phyloP scores from a whole-genome alignment of 2,329 filamentous ascomycete genomes.

The Epichloe gansuensis region DNA sequence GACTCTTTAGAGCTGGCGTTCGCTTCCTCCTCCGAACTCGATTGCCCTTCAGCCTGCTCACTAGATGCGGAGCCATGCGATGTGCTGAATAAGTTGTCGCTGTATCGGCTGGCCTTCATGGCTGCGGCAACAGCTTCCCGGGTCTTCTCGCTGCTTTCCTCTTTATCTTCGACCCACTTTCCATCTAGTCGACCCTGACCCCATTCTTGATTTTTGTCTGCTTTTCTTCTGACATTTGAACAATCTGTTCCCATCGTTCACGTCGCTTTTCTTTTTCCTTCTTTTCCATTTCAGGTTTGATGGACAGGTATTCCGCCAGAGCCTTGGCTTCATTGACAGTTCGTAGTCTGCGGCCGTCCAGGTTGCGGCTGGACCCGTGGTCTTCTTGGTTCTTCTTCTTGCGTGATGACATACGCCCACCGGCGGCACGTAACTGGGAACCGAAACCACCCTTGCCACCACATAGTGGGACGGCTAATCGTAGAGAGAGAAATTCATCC shows the following conservation, averaged over 20 bases:
- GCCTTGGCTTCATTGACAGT: slow-evolving; percentile 94
- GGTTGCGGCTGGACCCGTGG: slow-evolving; percentile 82
- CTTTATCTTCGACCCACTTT: slow-evolving; percentile 91
- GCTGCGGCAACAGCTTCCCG: slow-evolving; percentile 61
- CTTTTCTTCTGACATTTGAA: slow-evolving; percentile 70
- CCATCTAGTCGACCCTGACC: slow-evolving; percentile 64
- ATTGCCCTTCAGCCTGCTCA: slow-evolving; percentile 15
- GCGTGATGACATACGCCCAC: slow-evolving; percentile 93
- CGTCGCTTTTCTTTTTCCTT: slow-evolving; percentile 81
- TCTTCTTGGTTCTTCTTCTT: slow-evolving; percentile 80
- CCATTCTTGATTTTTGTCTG: slow-evolving; percentile 75
- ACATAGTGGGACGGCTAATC: slow-evolving; percentile 64
- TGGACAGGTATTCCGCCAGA: slow-evolving; percentile 83
- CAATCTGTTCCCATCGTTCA: slow-evolving; percentile 77
- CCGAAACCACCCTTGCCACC: slow-evolving; percentile 98
- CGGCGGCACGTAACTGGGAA: slow-evolving; percentile 89
- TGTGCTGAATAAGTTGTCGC: slow-evolving; percentile 45
- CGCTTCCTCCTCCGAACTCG: slow-evolving; percentile 24
- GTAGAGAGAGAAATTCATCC: slow-evolving; percentile 68
- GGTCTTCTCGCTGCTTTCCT: slow-evolving; percentile 77
- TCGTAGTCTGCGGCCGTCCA: slow-evolving; percentile 79
- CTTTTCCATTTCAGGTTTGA: slow-evolving; percentile 95
- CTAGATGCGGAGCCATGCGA: slow-evolving; percentile 36
- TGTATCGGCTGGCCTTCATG: slow-evolving; percentile 52
- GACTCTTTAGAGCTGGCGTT: slow-evolving; percentile 34